Conservation (phyloP, 192 early-diverging fungal species). For the Helicostylum pulchrum region DNA sequence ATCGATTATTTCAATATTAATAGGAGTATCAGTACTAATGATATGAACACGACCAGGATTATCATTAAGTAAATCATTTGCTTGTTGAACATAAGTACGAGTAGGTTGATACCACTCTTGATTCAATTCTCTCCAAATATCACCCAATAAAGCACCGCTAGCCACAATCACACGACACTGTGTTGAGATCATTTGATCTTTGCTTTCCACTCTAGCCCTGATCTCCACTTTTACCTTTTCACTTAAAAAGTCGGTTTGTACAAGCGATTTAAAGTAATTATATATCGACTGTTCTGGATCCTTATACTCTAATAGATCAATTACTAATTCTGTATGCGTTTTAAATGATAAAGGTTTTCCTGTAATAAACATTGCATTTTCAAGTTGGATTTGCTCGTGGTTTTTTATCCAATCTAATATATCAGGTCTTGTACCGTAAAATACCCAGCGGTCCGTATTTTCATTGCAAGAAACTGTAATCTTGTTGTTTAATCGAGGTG, state of each 20-base stretch:
- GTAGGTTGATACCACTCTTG: slow-evolving; percentile 42
- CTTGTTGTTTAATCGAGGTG: slow-evolving; percentile 42
- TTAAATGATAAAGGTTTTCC: slow-evolving; percentile 33
- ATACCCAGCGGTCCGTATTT: slow-evolving; percentile 43
- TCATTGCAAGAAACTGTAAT: slow-evolving; percentile 40
- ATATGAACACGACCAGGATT: slow-evolving; percentile 27
- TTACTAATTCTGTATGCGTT: slow-evolving; percentile 42
- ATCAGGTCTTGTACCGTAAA: slow-evolving; percentile 45
- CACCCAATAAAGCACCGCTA: slow-evolving; percentile 39
- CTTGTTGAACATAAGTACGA: slow-evolving; percentile 34
- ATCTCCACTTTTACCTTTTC: slow-evolving; percentile 43
- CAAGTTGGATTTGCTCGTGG: slow-evolving; percentile 23
- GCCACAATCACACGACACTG: slow-evolving; percentile 42
- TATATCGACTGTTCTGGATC: slow-evolving; percentile 45
- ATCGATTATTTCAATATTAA: slow-evolving; percentile 1
- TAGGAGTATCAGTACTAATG: slow-evolving; percentile 26
- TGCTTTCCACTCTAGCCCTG: slow-evolving; percentile 41
- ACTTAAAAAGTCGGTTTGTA: slow-evolving; percentile 34
- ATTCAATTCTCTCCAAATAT: slow-evolving; percentile 40
- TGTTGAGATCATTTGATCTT: slow-evolving; percentile 37
- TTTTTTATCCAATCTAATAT: slow-evolving; percentile 45
- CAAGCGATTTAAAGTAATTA: slow-evolving; percentile 40
- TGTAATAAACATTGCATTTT: slow-evolving; percentile 35
- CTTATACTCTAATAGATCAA: slow-evolving; percentile 42
- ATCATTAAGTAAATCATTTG: slow-evolving; percentile 35